A percentile compares a stretch with the other conserved stretches of the same genome.
Evolutionary conservation across 805 yeast species (phyloP).

Genomic region (Wickerhamiella alocasiicola): DNA sequence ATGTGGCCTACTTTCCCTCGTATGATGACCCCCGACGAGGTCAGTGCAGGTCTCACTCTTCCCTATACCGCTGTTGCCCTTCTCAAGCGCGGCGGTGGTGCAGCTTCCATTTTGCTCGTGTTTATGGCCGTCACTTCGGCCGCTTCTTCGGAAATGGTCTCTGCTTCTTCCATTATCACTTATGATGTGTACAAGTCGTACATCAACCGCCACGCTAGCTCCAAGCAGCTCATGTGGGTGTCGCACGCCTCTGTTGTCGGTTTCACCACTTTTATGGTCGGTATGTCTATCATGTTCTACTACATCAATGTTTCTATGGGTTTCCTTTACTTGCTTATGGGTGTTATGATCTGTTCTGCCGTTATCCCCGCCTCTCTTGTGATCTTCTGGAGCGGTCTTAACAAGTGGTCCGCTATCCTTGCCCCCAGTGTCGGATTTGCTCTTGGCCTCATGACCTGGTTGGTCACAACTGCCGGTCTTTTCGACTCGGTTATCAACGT

Average conservation of each 20-base stretch:
- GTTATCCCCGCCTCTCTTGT: constrained; percentile 69
- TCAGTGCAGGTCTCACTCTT: constrained; percentile 55
- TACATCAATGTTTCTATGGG: constrained; percentile 82
- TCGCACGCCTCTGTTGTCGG: constrained; percentile 58
- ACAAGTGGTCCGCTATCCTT: constrained; percentile 51
- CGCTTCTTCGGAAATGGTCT: constrained; percentile 79
- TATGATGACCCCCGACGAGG: constrained; percentile 51
- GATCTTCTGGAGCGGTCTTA: constrained; percentile 52
- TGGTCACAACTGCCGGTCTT: constrained; percentile 29
- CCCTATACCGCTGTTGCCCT: constrained; percentile 74
- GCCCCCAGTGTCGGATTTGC: constrained; percentile 73
- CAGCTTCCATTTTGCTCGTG: constrained; percentile 60
- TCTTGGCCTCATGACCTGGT: constrained; percentile 62
- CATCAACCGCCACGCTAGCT: constrained; percentile 64
- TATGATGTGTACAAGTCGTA: constrained; percentile 77
- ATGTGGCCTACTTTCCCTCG: constrained; percentile 72
- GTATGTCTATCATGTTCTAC: constrained; percentile 67
- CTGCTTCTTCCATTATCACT: constrained; percentile 74
- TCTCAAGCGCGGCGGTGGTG: constrained; percentile 82
- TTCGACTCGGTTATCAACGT: constrained; percentile 38
- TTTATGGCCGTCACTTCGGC: constrained; percentile 93
- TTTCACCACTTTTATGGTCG: constrained; percentile 57
- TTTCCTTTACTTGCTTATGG: constrained; percentile 77
- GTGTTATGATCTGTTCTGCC: constrained; percentile 76
- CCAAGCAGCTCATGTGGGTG: constrained; percentile 54